Conservation (phyloP, 78 protist genomes). For the Pigoraptor vietnamica region DNA sequence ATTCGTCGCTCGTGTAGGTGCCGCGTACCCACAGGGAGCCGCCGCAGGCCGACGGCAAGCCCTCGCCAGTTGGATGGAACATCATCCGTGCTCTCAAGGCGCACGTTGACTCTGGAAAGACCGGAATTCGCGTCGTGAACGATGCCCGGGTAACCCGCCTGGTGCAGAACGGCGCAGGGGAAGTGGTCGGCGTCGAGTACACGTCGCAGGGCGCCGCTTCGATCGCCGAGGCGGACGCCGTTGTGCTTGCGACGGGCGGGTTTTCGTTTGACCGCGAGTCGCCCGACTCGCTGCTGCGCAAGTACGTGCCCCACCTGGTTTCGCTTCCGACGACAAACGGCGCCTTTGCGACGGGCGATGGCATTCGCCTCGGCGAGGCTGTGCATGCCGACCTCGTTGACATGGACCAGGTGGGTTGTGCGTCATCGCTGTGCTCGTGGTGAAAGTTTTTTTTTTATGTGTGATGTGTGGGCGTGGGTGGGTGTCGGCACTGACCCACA, state of each 20-base stretch:
- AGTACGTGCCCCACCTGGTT: conserved; percentile 29
- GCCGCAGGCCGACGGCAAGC: conserved; percentile 17
- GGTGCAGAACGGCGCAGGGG: no score
- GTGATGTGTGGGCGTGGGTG: no score
- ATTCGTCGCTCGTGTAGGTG: no score
- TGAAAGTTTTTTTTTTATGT: no score
- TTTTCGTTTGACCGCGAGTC: conserved; percentile 48
- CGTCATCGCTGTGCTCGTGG: no score
- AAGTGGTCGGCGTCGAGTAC: no score
- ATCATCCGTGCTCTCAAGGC: conserved; percentile 30
- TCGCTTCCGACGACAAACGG: conserved; percentile 83
- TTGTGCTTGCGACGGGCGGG: conserved; percentile 75
- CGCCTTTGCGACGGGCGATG: conserved; percentile 28
- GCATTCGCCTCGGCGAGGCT: neutral
- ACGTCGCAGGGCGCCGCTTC: neutral
- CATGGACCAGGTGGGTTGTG: conserved; percentile 20
- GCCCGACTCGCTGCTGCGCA: conserved; percentile 21
- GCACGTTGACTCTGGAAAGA: conserved; percentile 19
- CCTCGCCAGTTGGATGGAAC: conserved; percentile 37
- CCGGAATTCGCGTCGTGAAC: no score
- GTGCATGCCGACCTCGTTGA: neutral
- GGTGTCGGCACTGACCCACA: no score
- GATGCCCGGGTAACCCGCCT: no score
- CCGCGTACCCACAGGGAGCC: conserved; percentile 60
- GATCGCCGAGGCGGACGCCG: conserved; percentile 32